A percentile compares a stretch with the other conserved stretches of the same genome.
Evolutionary conservation across 257 asterid genomes (phyloP).

Genomic region (Capsicum chinense): DNA sequence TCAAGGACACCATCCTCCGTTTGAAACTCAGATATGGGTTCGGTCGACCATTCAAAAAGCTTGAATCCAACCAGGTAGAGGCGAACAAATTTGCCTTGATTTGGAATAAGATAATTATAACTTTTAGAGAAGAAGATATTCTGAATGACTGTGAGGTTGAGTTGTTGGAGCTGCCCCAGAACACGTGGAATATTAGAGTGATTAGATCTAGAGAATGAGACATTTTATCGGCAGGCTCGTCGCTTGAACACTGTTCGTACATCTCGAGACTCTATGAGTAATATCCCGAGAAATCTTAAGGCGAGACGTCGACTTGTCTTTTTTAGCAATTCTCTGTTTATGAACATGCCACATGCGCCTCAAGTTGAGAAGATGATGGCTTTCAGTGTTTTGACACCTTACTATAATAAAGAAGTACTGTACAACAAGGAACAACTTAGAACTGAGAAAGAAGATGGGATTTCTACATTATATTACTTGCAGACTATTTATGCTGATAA

Average conservation of each 20-base stretch:
- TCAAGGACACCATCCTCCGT: slow-evolving; percentile 77
- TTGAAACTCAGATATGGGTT: slow-evolving; percentile 93
- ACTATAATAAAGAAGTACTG: slow-evolving; percentile 92
- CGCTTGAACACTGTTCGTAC: slow-evolving; percentile 88
- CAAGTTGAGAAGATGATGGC: slow-evolving; percentile 99
- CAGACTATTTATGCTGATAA: too few species aligned
- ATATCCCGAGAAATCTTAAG: slow-evolving; percentile 90
- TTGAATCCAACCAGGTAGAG: slow-evolving; percentile 93
- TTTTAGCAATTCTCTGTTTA: slow-evolving; percentile 97
- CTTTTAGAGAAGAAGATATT: slow-evolving; percentile 94
- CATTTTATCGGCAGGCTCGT: slow-evolving; percentile 85
- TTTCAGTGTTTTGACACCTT: slow-evolving; percentile 97
- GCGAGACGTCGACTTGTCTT: slow-evolving; percentile 97
- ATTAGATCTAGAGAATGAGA: slow-evolving; percentile 63
- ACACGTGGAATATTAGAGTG: slow-evolving; percentile 90
- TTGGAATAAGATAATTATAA: slow-evolving; percentile 90
- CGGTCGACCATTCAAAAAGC: slow-evolving; percentile 91
- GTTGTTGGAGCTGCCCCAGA: slow-evolving; percentile 89
- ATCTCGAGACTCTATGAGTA: slow-evolving; percentile 95
- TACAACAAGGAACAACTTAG: neutral
- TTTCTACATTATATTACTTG: too few species aligned
- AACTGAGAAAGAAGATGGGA: too few species aligned
- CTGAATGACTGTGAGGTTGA: slow-evolving; percentile 88
- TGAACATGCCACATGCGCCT: slow-evolving; percentile 99
- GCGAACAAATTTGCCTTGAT: slow-evolving; percentile 94